phyloP scores from a whole-genome alignment of 1,139 yeast species.

The Geotrichum phurueaensis region DNA sequence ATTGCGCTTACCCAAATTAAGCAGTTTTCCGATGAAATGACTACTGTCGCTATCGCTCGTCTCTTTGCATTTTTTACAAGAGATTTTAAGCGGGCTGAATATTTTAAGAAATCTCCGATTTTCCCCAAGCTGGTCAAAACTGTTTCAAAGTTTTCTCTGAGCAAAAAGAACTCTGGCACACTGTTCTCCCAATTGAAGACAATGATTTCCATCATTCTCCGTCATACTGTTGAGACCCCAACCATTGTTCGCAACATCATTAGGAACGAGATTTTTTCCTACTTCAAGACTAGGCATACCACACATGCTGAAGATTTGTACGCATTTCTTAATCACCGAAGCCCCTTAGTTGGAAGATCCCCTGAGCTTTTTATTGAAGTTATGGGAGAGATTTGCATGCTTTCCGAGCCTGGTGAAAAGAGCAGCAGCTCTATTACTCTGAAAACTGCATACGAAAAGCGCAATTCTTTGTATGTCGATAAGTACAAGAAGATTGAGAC shows the following conservation, averaged over 20 bases:
- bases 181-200: conserved; percentile 32
- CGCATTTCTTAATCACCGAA: conserved; percentile 49
- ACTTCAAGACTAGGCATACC: conserved; percentile 36
- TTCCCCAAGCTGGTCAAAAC: conserved; percentile 33
- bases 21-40: conserved; percentile 40
- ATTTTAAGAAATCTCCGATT: conserved; percentile 43
- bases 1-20: conserved; percentile 40
- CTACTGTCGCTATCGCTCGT: conserved; percentile 49
- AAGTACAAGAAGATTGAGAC: conserved; percentile 13
- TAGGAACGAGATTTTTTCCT: conserved; percentile 32
- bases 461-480: conserved; percentile 12
- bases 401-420: conserved; percentile 26
- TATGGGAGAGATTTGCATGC: conserved; percentile 37
- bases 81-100: conserved; percentile 38
- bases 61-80: conserved; percentile 51
- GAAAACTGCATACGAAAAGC: conserved; percentile 22
- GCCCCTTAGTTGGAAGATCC: conserved; percentile 53
- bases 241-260: conserved; percentile 48
- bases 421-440: conserved; percentile 31
- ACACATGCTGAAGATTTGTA: conserved; percentile 42
- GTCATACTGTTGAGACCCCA: conserved; percentile 65
- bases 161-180: conserved; percentile 7
- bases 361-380: conserved; percentile 52
- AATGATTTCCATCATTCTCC: conserved; percentile 41
- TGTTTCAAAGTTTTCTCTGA: conserved; percentile 26